Percentiles rank a stretch among this genome's conserved stretches.
These are phyloP conservation scores for Protomyces gravidus DNA, from an alignment of 1,139 yeast genomes.

Conservation along the genomic window DNA sequence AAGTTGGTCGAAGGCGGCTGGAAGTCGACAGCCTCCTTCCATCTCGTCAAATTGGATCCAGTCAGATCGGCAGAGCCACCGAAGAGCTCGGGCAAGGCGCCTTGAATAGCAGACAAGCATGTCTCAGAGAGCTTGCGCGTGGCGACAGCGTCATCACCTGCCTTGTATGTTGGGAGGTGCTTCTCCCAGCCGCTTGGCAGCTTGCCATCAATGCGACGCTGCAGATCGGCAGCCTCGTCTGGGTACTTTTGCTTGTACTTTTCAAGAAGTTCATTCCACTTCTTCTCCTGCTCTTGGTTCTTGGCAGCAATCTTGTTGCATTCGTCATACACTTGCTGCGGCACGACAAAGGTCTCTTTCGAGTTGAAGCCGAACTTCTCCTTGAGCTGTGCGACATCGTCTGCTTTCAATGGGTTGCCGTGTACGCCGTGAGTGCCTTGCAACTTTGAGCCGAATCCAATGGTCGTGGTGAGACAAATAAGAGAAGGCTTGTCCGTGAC, in stretches of 20 bases:
- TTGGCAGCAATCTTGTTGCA: constrained; percentile 57
- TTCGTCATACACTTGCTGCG: constrained; percentile 74
- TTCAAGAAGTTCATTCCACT: constrained; percentile 67
- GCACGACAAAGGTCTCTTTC: constrained; percentile 69
- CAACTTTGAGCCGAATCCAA: constrained; percentile 86
- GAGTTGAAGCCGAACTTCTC: constrained; percentile 85
- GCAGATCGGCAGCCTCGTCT: constrained; percentile 69
- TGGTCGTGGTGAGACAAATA: constrained; percentile 82
- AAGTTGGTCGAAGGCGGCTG: constrained; percentile 78
- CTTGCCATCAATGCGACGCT: constrained; percentile 74
- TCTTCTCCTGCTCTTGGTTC: constrained; percentile 61
- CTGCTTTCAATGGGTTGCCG: constrained; percentile 94
- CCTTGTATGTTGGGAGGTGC: constrained; percentile 71
- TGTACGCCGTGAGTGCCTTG: constrained; percentile 92
- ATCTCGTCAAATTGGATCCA: constrained; percentile 93
- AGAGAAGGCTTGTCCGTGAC: constrained; percentile 76
- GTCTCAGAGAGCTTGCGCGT: constrained; percentile 93
- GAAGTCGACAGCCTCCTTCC: constrained; percentile 82
- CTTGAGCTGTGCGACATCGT: constrained; percentile 87
- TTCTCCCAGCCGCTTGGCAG: constrained; percentile 83
- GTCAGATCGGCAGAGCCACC: constrained; percentile 99
- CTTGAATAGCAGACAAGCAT: constrained; percentile 62
- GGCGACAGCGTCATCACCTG: constrained; percentile 78
- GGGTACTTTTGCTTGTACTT: constrained; percentile 70
- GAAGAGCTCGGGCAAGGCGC: constrained; percentile 75